These are phyloP conservation scores for Polytrichum commune DNA, from an alignment of 225 moss, liverwort and hornwort species.

Conservation along the genomic window DNA sequence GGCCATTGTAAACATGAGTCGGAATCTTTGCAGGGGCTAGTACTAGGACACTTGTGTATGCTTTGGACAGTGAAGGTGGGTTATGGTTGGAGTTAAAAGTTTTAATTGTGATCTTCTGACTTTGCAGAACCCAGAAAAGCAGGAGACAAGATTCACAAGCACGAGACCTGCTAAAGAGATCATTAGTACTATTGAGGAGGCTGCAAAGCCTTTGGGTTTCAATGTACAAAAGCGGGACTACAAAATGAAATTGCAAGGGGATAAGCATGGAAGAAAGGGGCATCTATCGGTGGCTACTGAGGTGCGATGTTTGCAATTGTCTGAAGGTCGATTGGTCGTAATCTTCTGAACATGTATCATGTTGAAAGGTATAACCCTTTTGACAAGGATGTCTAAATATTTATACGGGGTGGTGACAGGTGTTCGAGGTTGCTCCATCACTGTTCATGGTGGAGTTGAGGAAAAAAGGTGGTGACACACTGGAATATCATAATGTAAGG, in stretches of 20 bases:
- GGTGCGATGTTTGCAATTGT: slow-evolving; percentile 14
- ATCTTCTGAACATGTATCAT: not conserved
- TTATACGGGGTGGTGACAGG: slow-evolving; percentile 24
- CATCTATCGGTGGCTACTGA: slow-evolving; percentile 65
- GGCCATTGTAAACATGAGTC: too few species aligned
- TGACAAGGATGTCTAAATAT: not conserved
- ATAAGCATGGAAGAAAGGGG: slow-evolving; percentile 56
- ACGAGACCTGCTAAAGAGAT: slow-evolving; percentile 60
- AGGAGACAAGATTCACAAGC: slow-evolving; percentile 70
- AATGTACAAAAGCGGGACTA: slow-evolving; percentile 61
- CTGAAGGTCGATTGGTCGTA: not conserved
- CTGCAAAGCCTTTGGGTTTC: slow-evolving; percentile 62
- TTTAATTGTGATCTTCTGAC: not conserved
- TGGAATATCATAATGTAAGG: slow-evolving; percentile 57
- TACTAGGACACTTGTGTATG: too few species aligned
- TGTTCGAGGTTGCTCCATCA: slow-evolving; percentile 61
- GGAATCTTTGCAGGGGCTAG: too few species aligned
- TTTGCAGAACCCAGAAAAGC: slow-evolving; percentile 37
- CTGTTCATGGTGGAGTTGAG: slow-evolving; percentile 68
- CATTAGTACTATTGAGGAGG: slow-evolving; percentile 59
- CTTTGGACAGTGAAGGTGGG: too few species aligned
- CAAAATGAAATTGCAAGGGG: slow-evolving; percentile 61
- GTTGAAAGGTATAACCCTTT: not conserved
- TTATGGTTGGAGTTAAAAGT: not conserved
- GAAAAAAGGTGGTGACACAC: slow-evolving; percentile 54